Conservation (phyloP, 441 rosid species). For the Adansonia grandidieri region DNA sequence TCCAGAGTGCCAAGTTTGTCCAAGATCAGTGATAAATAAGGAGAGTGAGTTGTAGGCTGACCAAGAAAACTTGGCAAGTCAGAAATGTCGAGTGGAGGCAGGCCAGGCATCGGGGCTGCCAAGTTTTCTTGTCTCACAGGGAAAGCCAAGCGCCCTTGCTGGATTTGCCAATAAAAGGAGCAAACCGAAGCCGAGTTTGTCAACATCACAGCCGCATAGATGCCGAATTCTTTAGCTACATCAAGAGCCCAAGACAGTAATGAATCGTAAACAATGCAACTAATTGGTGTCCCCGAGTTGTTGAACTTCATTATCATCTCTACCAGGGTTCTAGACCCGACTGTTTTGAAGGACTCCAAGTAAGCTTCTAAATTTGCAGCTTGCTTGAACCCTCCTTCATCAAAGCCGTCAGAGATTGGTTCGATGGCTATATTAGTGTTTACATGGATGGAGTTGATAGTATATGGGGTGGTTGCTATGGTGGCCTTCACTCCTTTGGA, state of each 20-base stretch:
- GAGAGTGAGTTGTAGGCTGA: slow-evolving; percentile 31
- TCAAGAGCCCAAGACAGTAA: slow-evolving; percentile 48
- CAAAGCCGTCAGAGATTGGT: slow-evolving; percentile 56
- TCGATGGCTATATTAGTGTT: slow-evolving; percentile 29
- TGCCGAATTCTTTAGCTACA: slow-evolving; percentile 42
- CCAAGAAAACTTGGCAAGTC: slow-evolving; percentile 52
- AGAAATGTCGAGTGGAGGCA: slow-evolving; percentile 37
- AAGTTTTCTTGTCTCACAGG: slow-evolving; percentile 35
- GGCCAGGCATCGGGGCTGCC: slow-evolving; percentile 42
- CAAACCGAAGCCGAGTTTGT: slow-evolving; percentile 53
- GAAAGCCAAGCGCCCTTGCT: slow-evolving; percentile 34
- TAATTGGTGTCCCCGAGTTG: slow-evolving; percentile 37
- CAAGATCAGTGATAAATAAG: slow-evolving; percentile 44
- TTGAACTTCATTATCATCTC: slow-evolving; percentile 40
- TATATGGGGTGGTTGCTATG: slow-evolving; percentile 46
- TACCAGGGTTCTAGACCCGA: slow-evolving; percentile 43
- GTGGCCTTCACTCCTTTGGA: slow-evolving; percentile 41
- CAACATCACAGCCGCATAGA: slow-evolving; percentile 40
- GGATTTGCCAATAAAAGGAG: slow-evolving; percentile 41
- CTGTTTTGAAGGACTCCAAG: slow-evolving; percentile 43
- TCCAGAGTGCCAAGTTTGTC: slow-evolving; percentile 29
- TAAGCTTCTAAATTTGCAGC: slow-evolving; percentile 42
- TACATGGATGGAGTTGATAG: slow-evolving; percentile 35
- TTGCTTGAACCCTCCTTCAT: slow-evolving; percentile 44
- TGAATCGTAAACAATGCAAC: slow-evolving; percentile 48